phyloP scores from a whole-genome alignment of 208 protist species.

The Acanthamoeba castellanii region DNA sequence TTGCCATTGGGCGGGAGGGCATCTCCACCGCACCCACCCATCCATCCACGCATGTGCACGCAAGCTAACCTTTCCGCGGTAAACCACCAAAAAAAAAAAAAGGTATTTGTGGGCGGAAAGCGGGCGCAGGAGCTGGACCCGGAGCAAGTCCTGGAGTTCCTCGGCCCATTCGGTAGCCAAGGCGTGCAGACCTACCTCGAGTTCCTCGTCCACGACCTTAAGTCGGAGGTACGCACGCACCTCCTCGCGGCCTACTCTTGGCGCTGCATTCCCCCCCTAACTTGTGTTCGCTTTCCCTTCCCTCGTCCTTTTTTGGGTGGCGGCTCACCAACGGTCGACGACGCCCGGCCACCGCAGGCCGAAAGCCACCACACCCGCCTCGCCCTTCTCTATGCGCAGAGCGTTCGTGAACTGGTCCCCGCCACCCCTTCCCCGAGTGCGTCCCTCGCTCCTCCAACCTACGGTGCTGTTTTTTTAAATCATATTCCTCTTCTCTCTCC shows the following conservation, averaged over 20 bases:
- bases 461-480: too few relatives aligned
- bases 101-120: neutral
- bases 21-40: too few relatives aligned
- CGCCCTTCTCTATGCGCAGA: neutral
- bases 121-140: slow-evolving; percentile 2
- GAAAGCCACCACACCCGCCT: neutral
- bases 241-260: too few relatives aligned
- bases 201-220: neutral
- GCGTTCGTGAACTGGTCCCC: neutral
- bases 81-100: too few relatives aligned
- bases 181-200: neutral
- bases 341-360: too few relatives aligned
- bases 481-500: too few relatives aligned
- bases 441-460: neutral
- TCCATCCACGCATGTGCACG: too few relatives aligned
- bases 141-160: neutral
- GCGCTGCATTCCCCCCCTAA: too few relatives aligned
- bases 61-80: too few relatives aligned
- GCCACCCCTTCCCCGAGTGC: neutral
- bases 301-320: neutral
- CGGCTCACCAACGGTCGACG: too few relatives aligned
- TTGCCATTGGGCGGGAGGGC: too few relatives aligned
- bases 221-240: neutral
- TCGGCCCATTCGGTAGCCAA: neutral
- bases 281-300: too few relatives aligned